phyloP scores from a whole-genome alignment of 176 grass and related monocot genomes.

The Triticum monococcum region DNA sequence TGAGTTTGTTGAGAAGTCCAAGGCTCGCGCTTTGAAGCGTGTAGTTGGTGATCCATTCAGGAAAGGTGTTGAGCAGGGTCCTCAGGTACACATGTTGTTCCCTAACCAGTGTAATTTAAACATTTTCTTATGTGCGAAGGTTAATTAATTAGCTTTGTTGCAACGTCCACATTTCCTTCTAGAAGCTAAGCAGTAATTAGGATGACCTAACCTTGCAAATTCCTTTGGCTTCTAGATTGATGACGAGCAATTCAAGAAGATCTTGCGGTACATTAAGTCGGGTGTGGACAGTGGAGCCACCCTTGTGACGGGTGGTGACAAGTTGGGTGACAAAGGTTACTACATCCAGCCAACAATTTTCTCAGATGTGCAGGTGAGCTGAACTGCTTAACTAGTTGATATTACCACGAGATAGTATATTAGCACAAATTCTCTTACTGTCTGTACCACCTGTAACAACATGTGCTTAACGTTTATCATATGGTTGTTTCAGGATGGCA shows the following conservation, averaged over 20 bases:
- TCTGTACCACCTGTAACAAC: neutral
- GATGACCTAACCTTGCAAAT: neutral
- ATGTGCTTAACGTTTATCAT: neutral
- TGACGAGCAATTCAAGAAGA: constrained; percentile 78
- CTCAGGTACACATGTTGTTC: constrained; percentile 59
- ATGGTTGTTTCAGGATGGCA: constrained; percentile 45
- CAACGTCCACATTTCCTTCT: neutral
- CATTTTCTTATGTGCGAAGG: neutral
- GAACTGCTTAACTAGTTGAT: neutral
- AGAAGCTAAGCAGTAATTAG: no score
- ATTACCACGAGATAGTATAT: neutral
- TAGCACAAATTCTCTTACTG: neutral
- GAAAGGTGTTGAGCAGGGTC: constrained; percentile 89
- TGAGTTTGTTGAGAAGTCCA: constrained; percentile 93
- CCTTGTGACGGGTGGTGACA: constrained; percentile 73
- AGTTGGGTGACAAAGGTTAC: constrained; percentile 72
- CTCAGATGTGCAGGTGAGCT: constrained; percentile 77
- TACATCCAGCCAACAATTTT: constrained; percentile 97
- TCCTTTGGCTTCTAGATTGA: constrained; percentile 57
- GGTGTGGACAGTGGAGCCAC: constrained; percentile 70
- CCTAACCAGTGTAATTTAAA: neutral
- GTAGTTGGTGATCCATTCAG: constrained; percentile 95
- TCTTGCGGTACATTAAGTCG: constrained; percentile 68
- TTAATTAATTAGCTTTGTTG: neutral
- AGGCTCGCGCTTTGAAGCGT: constrained; percentile 77